Evolutionary conservation across 202 grass and related monocot species (phyloP), one percentile per base, ranked within the genome.

Genomic region (Schoenoplectus triqueter): DNA sequence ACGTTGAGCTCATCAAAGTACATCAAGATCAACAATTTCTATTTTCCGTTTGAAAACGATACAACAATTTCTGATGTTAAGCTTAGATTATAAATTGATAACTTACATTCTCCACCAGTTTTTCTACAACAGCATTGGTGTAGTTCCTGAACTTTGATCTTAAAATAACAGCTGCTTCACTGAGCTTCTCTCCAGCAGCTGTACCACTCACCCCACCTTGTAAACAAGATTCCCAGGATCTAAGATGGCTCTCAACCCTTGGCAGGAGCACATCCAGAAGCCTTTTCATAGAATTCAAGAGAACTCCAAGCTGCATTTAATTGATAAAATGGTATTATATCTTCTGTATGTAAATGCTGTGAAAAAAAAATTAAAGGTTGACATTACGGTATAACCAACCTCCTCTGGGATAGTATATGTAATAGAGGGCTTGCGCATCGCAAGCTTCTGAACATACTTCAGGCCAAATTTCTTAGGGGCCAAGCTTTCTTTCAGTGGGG

Each of bases 221-320:
- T 80, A 99, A 88, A 87, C 96, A 99, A 68, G 93, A 95, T 82
- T 92, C 92, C 96, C 96, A 95, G 22, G 96, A 99, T 92, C 91
- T 99, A 13, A 99, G 73, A 31, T 94, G 96, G 76, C 74, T 85
- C 86, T 99, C 96, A 78, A 96, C 90, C 56, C 86, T 88, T 71
- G 93, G 96, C 55, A 92, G 87, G 54, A 95, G 86, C 73, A 94
- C 84, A 87, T 99, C 96, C 80, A 99, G 85, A 74, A 99, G 52
- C 71, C 96, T 90, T 90, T 95, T 99, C 90, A 99, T 92, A 80
- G 96, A 94, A 82, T 99, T 99, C 90, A 99, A 94, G 60, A 99
- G 87, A 89, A 99, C 87, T 44, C 96, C 96, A 69, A 99, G 80
- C 96, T 98, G 89, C 73, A 88, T 91, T 73, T 39, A 82, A 39